Evolutionary conservation across 2,329 filamentous ascomycete genomes (phyloP), one percentile per base, ranked within the genome.

Genomic region (Falciphora oryzae): DNA sequence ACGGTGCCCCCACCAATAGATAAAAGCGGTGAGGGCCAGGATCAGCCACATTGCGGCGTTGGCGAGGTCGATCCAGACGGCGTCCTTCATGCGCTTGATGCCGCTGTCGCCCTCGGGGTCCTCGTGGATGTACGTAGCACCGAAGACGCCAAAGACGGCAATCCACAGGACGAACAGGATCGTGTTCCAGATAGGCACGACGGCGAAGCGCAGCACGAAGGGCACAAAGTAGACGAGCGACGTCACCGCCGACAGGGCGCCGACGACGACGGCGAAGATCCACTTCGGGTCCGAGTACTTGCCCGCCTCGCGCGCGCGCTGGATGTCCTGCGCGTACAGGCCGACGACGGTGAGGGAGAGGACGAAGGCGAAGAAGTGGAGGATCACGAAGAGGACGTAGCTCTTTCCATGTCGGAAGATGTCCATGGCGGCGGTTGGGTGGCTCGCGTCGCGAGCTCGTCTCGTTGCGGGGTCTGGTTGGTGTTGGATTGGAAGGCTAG

Each of bases 131-230:
- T 89, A 97, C 81, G 94, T 78, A 70, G 83, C 87, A 64, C 88
- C 93, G 73, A 97, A 97, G 66, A 95, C 79, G 25, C 92, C 93
- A 74, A 96, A 96, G 7, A 95, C 81, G 2, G 87, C 85, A 66
- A 92, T 86, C 89, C 91, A 96, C 35, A 96, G 83, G 67, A 95
- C 80, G 70, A 90, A 91, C 25, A 96, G 76, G 18, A 94, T 73
- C 53, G 82, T 77, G 75, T 93, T 89, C 88, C 91, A 92, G 62
- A 80, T 77, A 72, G 91, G 90, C 63, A 86, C 77, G 59, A 80
- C 68, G 28, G 79, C 79, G 67, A 83, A 77, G 66, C 81, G 80
- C 59, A 85, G 72, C 64, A 89, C 75, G 68, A 87, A 83, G 6
- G 90, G 85, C 11, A 92, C 73, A 64, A 88, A 79, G 76, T 90